Evolutionary conservation across 2,329 filamentous ascomycete species (phyloP).

Genomic region (Colletotrichum godetiae): DNA sequence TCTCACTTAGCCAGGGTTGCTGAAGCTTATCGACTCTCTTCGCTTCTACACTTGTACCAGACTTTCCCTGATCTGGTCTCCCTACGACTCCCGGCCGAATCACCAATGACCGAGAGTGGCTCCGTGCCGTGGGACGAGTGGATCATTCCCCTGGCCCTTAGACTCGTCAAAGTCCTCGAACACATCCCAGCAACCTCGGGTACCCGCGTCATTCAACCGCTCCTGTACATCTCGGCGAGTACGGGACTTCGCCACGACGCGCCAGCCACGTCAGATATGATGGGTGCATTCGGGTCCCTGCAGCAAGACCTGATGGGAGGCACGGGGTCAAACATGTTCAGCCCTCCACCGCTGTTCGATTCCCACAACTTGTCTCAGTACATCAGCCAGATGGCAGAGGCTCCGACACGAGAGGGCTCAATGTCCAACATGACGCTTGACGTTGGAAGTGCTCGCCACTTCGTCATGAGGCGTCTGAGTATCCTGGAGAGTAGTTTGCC

Average conservation of each 20-base stretch:
- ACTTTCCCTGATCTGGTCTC: conserved; percentile 49
- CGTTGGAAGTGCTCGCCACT: conserved; percentile 50
- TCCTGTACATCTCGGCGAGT: conserved; percentile 51
- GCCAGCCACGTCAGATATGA: conserved; percentile 27
- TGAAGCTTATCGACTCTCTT: conserved; percentile 50
- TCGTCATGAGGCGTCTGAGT: conserved; percentile 51
- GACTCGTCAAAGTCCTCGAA: conserved; percentile 46
- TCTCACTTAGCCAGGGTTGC: conserved; percentile 48
- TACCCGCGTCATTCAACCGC: conserved; percentile 49
- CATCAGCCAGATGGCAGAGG: conserved; percentile 36
- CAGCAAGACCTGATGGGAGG: conserved; percentile 31
- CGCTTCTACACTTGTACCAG: conserved; percentile 52
- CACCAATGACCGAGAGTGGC: conserved; percentile 22
- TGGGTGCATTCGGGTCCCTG: conserved; percentile 17
- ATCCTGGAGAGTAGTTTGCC: conserved; percentile 52
- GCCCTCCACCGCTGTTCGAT: conserved; percentile 16
- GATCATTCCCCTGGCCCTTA: conserved; percentile 48
- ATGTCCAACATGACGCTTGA: conserved; percentile 45
- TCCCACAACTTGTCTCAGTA: conserved; percentile 26
- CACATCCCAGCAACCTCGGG: conserved; percentile 48
- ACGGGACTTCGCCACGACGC: conserved; percentile 45
- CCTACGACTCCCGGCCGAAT: conserved; percentile 41
- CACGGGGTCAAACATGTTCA: neutral
- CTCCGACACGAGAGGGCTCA: neutral
- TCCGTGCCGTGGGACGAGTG: conserved; percentile 48